phyloP scores from a whole-genome alignment of 148 eudicot species.

The Fallopia convolvulus region DNA sequence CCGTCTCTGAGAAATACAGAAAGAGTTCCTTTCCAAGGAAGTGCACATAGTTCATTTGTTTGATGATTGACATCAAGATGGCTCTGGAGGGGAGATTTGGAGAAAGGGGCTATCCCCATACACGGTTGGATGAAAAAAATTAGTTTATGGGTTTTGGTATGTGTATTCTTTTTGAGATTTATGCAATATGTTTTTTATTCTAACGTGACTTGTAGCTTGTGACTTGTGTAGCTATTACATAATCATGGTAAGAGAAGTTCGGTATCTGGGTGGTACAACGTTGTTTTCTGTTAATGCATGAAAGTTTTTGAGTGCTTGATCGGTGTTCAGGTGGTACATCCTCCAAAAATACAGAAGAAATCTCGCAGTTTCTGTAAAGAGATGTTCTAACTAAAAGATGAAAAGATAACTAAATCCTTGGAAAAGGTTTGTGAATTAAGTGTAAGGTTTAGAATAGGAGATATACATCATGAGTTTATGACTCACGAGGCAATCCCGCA shows the following conservation, averaged over 20 bases:
- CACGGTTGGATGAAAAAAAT: neutral
- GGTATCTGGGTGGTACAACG: neutral
- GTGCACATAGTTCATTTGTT: neutral
- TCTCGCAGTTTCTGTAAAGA: neutral
- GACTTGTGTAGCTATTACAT: neutral
- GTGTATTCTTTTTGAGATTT: neutral
- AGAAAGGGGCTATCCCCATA: neutral
- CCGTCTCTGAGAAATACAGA: neutral
- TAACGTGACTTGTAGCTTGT: neutral
- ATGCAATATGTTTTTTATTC: neutral
- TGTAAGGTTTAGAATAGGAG: too few species aligned
- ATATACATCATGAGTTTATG: too few species aligned
- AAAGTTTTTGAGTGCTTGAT: neutral
- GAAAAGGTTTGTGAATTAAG: too few species aligned
- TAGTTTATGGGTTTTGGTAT: neutral
- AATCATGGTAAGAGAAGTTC: neutral
- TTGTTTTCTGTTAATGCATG: neutral
- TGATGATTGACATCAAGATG: neutral
- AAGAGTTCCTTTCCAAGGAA: neutral
- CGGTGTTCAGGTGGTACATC: neutral
- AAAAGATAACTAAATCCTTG: too few species aligned
- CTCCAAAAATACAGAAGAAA: neutral
- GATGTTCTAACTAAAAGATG: too few species aligned
- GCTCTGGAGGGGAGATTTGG: neutral
- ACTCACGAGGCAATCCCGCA: too few species aligned